A percentile compares a stretch with the other conserved stretches of the same genome.
These are phyloP conservation scores for Diaporthe sp. DNA, from an alignment of 2,329 filamentous ascomycete genomes.

Conservation along the genomic window DNA sequence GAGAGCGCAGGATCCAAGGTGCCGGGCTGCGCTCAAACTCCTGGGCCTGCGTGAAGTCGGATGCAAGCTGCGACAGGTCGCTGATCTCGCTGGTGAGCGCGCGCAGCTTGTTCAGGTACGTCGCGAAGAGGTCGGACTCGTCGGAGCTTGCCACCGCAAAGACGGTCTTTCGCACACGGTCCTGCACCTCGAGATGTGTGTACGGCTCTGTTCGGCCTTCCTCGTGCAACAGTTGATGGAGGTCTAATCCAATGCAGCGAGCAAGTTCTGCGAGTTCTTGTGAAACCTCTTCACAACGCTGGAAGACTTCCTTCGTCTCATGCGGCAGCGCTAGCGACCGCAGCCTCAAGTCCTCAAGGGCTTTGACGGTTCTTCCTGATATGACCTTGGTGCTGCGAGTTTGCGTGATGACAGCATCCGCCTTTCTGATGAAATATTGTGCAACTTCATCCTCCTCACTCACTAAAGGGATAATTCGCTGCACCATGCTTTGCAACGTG, in stretches of 20 bases:
- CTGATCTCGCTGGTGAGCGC: conserved; percentile 73
- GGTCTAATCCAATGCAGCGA: conserved; percentile 74
- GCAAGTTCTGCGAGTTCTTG: conserved; percentile 75
- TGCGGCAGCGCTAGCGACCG: conserved; percentile 80
- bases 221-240: conserved; percentile 77
- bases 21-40: conserved; percentile 82
- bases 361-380: conserved; percentile 80
- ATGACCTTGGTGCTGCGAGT: conserved; percentile 88
- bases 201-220: conserved; percentile 78
- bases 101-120: conserved; percentile 76
- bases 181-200: conserved; percentile 75
- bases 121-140: conserved; percentile 78
- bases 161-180: conserved; percentile 70
- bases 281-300: conserved; percentile 74
- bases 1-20: conserved; percentile 87
- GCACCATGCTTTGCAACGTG: conserved; percentile 74
- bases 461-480: conserved; percentile 69
- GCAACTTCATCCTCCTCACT: conserved; percentile 73
- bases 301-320: conserved; percentile 77
- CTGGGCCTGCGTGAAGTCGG: conserved; percentile 78
- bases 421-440: conserved; percentile 76
- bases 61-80: conserved; percentile 78
- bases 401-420: conserved; percentile 79
- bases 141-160: conserved; percentile 63
- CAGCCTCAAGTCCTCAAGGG: conserved; percentile 81